Evolutionary conservation across 345 rosid species (phyloP).

Genomic region (Ricinus communis): DNA sequence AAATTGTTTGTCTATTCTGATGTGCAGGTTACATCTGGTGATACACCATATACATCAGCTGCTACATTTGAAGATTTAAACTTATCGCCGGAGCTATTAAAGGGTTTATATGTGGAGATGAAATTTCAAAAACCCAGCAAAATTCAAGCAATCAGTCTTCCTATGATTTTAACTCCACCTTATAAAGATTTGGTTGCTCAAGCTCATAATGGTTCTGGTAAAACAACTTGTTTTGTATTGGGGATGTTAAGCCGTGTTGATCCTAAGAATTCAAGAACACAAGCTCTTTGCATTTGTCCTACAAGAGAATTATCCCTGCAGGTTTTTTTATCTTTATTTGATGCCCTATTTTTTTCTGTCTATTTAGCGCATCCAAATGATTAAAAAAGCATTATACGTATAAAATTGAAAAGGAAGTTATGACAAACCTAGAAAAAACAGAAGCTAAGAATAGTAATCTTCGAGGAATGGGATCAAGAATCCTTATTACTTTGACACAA

Average conservation of each 20-base stretch:
- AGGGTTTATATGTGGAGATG: slow-evolving; percentile 92
- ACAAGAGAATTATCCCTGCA: slow-evolving; percentile 91
- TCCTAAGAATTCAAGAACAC: slow-evolving; percentile 54
- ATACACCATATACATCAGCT: slow-evolving; percentile 83
- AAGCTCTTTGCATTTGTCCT: slow-evolving; percentile 95
- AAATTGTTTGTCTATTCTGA: slow-evolving; percentile 1
- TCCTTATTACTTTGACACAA: too few relatives aligned
- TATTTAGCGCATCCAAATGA: too few relatives aligned
- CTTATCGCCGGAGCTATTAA: slow-evolving; percentile 69
- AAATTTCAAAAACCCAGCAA: slow-evolving; percentile 90
- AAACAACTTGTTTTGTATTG: slow-evolving; percentile 93
- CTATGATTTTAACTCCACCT: slow-evolving; percentile 92
- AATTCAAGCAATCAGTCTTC: slow-evolving; percentile 89
- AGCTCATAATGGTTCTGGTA: slow-evolving; percentile 96
- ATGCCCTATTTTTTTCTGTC: too few relatives aligned
- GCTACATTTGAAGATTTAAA: slow-evolving; percentile 78
- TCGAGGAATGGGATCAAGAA: too few relatives aligned
- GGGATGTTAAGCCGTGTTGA: slow-evolving; percentile 93
- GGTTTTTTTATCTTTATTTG: slow-evolving; percentile 34
- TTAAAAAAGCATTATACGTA: too few relatives aligned
- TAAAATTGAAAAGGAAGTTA: too few relatives aligned
- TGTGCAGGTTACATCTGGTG: slow-evolving; percentile 68
- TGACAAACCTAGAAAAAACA: too few relatives aligned
- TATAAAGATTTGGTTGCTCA: slow-evolving; percentile 82
- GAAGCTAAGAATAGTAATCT: too few relatives aligned